Evolutionary conservation across 2,329 filamentous ascomycete genomes (phyloP), one percentile per base, ranked within the genome.

Genomic region (Phialophora chinensis): DNA sequence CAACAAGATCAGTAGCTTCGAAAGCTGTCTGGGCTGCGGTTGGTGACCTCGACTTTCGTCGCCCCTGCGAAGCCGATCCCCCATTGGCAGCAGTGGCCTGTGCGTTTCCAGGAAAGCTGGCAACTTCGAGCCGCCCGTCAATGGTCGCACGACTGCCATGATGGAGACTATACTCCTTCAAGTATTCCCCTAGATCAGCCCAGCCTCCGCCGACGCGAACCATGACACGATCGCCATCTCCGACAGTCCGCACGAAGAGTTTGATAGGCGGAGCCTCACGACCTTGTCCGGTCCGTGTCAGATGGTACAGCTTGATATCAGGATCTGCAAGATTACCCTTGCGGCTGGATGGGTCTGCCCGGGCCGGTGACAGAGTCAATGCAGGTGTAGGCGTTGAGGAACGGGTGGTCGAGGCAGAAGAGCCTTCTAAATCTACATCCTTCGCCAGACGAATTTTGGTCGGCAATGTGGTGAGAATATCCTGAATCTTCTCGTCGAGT

Each of bases 161-260:
- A 75, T 99, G 95, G 66, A 89, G 88, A 7, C 93, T 93, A 74
- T 97, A 99, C 77, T 97, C 92, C 72, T 93, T 90, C 50, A 99
- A 84, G 75, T 97, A 99, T 77, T 98, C 95, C 44, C 91, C 94
- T 23, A 99, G 83, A 77, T 99, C 95, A 14, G 93, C 93, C 95
- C 95, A 99, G n/a, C 95, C 95, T 66, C 95, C 95, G 12, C 95
- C 95, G 12, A 99, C 94, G 42, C 95, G 91, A 7, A 99, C 95
- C 95, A 99, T 98, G 68, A 98, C 93, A 60, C 95, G 88, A 78
- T 98, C 93, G 17, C 91, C 92, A 77, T 97, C 93, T 58, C 95
- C 95, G 2, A 99, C 93, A 1, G 93, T 89, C 17, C 95, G 90
- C 60, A 99, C 93, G 74, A 96, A 96, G 4, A 99, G 86, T 79